A percentile compares a stretch with the other conserved stretches of the same genome.
These are phyloP conservation scores for Microthyrium microscopicum DNA, from an alignment of 2,329 filamentous ascomycete genomes.

Conservation along the genomic window DNA sequence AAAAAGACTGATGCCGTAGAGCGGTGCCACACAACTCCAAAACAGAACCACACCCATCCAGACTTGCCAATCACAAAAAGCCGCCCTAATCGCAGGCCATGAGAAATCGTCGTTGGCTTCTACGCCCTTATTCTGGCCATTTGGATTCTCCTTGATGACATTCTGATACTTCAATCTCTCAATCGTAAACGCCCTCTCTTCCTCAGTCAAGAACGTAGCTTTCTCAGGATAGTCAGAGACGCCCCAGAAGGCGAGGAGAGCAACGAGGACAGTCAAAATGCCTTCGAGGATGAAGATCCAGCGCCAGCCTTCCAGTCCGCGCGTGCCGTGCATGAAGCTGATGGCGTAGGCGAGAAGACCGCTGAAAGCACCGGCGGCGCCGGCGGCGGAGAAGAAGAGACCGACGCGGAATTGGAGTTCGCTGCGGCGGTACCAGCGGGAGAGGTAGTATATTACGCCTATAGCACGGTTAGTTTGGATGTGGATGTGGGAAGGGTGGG, in stretches of 20 bases:
- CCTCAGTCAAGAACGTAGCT: conserved; percentile 37
- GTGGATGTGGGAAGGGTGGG: too few species aligned
- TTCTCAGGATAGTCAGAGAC: conserved; percentile 50
- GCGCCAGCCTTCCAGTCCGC: conserved; percentile 24
- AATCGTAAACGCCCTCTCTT: conserved; percentile 39
- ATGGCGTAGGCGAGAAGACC: conserved; percentile 44
- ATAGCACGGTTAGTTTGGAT: neutral
- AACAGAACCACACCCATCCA: conserved; percentile 5
- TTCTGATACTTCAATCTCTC: conserved; percentile 31
- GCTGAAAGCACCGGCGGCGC: conserved; percentile 43
- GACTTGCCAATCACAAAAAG: conserved; percentile 8
- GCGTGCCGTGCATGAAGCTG: conserved; percentile 41
- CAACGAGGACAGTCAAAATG: conserved; percentile 20
- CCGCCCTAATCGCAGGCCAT: conserved; percentile 7
- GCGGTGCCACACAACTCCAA: conserved; percentile 5
- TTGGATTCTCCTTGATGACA: conserved; percentile 1
- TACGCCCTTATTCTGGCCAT: conserved; percentile 1
- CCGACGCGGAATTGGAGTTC: conserved; percentile 43
- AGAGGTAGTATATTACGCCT: conserved; percentile 18
- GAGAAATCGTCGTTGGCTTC: conserved; percentile 5
- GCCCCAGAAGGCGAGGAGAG: conserved; percentile 31
- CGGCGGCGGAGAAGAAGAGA: conserved; percentile 42
- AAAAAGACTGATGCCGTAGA: conserved; percentile 8
- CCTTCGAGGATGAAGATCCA: conserved; percentile 25
- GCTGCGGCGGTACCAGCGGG: conserved; percentile 45